These are phyloP conservation scores for Ophiostoma tasmaniense DNA, from an alignment of 2,329 filamentous ascomycete species.

Conservation along the genomic window DNA sequence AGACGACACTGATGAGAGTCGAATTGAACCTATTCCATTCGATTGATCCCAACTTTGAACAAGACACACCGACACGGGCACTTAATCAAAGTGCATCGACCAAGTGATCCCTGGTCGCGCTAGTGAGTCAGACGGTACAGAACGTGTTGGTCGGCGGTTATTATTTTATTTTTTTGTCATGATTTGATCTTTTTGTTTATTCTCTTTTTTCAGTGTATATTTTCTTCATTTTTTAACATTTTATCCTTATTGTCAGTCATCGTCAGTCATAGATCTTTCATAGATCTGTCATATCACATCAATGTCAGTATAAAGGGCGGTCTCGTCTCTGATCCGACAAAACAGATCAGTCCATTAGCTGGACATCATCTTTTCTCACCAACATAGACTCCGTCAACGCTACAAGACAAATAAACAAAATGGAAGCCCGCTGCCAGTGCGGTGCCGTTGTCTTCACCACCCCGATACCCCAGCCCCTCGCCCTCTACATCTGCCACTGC, in stretches of 20 bases:
- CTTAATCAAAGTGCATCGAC: background rate
- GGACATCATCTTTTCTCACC: background rate
- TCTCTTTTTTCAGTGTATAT: background rate
- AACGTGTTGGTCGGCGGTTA: background rate
- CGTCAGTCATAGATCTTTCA: background rate
- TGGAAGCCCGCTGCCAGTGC: slow-evolving; percentile 23
- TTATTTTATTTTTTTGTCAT: background rate
- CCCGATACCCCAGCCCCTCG: slow-evolving; percentile 19
- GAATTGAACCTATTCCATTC: too few relatives aligned
- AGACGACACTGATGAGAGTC: too few relatives aligned
- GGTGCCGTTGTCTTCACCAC: slow-evolving; percentile 22
- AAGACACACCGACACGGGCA: too few relatives aligned
- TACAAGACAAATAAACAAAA: background rate
- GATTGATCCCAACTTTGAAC: too few relatives aligned
- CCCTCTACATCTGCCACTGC: slow-evolving; percentile 24
- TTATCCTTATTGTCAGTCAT: background rate
- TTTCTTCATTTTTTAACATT: background rate
- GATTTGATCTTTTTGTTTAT: background rate
- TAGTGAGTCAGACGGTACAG: background rate
- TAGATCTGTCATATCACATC: background rate
- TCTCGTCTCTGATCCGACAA: background rate
- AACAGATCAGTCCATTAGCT: background rate
- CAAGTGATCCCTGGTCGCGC: background rate
- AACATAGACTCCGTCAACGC: background rate
- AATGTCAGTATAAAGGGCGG: background rate